Conservation (phyloP, 2,329 filamentous ascomycete species). For the Aspergillus pseudotamarii region DNA sequence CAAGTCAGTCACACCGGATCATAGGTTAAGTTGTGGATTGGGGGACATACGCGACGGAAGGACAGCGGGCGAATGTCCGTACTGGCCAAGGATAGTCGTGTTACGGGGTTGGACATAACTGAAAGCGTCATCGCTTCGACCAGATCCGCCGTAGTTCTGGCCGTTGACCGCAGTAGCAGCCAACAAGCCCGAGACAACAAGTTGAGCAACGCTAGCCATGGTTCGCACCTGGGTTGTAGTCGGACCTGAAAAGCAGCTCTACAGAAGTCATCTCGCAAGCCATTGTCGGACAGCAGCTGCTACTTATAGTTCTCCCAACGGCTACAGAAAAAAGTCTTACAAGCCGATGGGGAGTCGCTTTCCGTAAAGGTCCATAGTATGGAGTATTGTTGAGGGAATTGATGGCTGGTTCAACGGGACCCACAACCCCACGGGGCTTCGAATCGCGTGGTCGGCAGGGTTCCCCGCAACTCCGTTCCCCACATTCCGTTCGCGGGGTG, state of each 20-base stretch:
- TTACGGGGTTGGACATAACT: background rate
- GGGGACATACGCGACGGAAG: background rate
- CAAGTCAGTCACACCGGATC: background rate
- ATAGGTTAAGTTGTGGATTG: background rate
- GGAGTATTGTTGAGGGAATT: background rate
- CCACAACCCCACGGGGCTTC: background rate
- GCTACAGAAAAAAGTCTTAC: background rate
- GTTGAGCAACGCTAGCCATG: background rate
- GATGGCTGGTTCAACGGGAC: background rate
- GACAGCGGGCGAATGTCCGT: background rate
- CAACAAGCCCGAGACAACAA: background rate
- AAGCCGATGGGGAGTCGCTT: too few relatives aligned
- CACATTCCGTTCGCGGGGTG: background rate
- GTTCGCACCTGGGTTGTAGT: background rate
- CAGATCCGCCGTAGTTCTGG: background rate
- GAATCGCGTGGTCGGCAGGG: background rate
- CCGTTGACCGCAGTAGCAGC: background rate
- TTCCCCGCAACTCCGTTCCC: background rate
- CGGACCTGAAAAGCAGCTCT: background rate
- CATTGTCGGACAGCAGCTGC: background rate
- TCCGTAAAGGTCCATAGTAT: background rate
- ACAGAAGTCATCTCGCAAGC: background rate
- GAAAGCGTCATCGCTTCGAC: background rate
- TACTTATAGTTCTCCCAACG: background rate
- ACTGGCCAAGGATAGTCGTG: background rate